Evolutionary conservation across 148 eudicot genomes (phyloP), one percentile per base, ranked within the genome.

Genomic region (Nepenthes mirabilis): DNA sequence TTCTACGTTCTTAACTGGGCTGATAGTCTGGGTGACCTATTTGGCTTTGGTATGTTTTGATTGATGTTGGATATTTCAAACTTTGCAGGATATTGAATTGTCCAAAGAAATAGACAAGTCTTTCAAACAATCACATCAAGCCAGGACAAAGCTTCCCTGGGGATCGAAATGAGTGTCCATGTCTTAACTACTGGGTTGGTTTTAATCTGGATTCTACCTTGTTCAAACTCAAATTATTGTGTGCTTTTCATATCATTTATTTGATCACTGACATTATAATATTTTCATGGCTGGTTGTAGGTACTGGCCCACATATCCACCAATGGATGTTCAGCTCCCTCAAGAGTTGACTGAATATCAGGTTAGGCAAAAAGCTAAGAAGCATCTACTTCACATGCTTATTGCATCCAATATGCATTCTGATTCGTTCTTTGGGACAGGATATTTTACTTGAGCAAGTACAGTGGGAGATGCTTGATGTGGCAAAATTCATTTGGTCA

Each of bases 221-320:
- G 37, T 48, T n/a, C 45, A 33, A 35, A 7, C 36, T 32, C 40
- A 35, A 34, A 47, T 43, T 11, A 12, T 59, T 14, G 12, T 68
- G 55, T 47, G 47, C 37, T 53, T 57, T 56, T 47, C 1, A n/a
- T n/a, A 58, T 14, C 34, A 34, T 59, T 45, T 36, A 59, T 48
- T 69, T 43, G 13, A 52, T 40, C 43, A 32, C 14, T 56, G 56
- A 68, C 37, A 3, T 14, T 52, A n/a, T 36, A 34, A 11, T 35
- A 47, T 52, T 51, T 56, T 14, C 57, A 67, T 64, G 37, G 69
- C 54, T 55, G 58, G 55, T 51, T 84, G 80, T 78, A 91, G 98
- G 72, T 91, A 91, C 75, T 91, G 96, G 98, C 98, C 98, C 48
- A 91, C 98, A 23, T 91, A 91, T 73, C 96, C 98, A 11, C 98